Conservation (phyloP, 2,329 filamentous ascomycete species). For the Penicillium sp. region DNA sequence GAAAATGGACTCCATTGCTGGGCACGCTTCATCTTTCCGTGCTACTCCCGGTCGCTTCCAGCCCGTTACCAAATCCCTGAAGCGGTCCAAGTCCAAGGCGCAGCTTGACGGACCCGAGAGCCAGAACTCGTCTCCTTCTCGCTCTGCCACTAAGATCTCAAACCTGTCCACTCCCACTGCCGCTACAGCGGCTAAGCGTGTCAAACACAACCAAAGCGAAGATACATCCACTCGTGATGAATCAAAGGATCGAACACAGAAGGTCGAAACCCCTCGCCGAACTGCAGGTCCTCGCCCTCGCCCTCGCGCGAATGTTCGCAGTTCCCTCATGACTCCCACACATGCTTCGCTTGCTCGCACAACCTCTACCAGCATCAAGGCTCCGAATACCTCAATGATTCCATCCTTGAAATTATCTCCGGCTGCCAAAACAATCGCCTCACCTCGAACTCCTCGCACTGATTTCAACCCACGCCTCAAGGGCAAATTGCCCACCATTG, state of each 20-base stretch:
- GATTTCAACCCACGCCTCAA: constrained; percentile 47
- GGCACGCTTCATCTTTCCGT: constrained; percentile 73
- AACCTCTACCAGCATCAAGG: constrained; percentile 50
- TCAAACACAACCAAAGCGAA: constrained; percentile 64
- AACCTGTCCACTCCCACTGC: constrained; percentile 37
- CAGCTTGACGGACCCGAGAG: constrained; percentile 60
- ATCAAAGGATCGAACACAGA: constrained; percentile 6
- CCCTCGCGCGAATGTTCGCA: constrained; percentile 39
- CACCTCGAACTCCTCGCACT: constrained; percentile 46
- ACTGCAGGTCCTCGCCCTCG: constrained; percentile 40
- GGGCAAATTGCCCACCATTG: constrained; percentile 49
- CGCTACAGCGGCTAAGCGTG: constrained; percentile 60
- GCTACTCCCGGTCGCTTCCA: constrained; percentile 44
- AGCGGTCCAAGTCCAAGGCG: constrained; percentile 59
- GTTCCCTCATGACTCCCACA: constrained; percentile 71
- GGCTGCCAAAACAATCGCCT: constrained; percentile 50
- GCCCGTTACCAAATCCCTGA: constrained; percentile 44
- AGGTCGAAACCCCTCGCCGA: constrained; percentile 21
- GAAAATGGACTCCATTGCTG: constrained; percentile 96
- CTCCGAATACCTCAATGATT: constrained; percentile 53
- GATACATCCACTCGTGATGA: constrained; percentile 63
- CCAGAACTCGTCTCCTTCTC: constrained; percentile 40
- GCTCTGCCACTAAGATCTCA: constrained; percentile 29
- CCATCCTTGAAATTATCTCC: constrained; percentile 53
- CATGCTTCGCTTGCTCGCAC: constrained; percentile 68